Evolutionary conservation across 1,284 basidiomycete genomes (phyloP), one percentile per base, ranked within the genome.

Genomic region (Naganishia sp.): DNA sequence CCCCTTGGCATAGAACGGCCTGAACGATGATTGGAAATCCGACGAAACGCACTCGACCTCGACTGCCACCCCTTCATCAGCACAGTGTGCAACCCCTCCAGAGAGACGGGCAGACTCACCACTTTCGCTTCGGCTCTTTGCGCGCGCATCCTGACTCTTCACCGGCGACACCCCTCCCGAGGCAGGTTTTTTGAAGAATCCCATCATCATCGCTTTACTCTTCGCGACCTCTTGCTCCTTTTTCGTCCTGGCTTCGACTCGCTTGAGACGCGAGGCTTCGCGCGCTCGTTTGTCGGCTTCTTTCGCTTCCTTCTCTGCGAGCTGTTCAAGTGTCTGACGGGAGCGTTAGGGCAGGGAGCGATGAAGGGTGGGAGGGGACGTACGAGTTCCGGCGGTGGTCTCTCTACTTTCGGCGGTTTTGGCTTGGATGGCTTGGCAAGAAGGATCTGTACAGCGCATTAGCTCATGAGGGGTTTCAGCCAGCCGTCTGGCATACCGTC

Each of bases 1-100:
- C 9, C 71, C 60, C 16, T 73, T 67, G 44, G 61, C 56, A 0
- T 60, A 57, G 23, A 73, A 67, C 2, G 73, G 73, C 57, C 70
- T 70, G 72, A 78, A 77, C 0, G 64, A 55, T 25, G 69, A 54
- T 15, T 71, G 54, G 55, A 74, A 78, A 61, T 78, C 73, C 59
- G 53, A 56, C 15, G 45, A 31, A 31, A 49, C 15, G n/a, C 7
- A 31, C 66, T 69, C 45, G 59, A 45, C 42, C 55, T 57, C 46
- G 45, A 39, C 39, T 50, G 48, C 61, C 45, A 48, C 39, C 55
- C 4, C 25, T 45, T 66, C 28, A 59, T 66, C 59, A 49, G 49
- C 21, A 23, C n/a, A 21, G 13, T n/a, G n/a, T n/a, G 3, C 9
- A 15, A 3, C 33, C 45, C n/a, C 4, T 16, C 13, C 6, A 21